Evolutionary conservation across 2,329 filamentous ascomycete species (phyloP).

Genomic region (Apiospora rasikravindrae): DNA sequence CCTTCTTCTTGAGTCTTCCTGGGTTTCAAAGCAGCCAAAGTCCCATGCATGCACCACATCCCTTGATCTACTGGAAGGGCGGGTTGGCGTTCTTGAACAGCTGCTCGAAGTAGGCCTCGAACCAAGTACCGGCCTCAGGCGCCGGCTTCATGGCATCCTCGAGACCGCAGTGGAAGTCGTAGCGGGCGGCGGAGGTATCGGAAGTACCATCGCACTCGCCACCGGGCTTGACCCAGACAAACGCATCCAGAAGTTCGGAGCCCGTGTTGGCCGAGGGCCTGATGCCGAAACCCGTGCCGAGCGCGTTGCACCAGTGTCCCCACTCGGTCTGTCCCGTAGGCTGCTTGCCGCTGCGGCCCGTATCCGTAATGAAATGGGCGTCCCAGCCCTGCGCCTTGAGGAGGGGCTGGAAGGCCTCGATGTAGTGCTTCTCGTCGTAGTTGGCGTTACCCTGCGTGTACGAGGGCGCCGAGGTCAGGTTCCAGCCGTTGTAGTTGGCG

Average conservation of each 20-base stretch:
- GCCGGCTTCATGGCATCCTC: constrained; percentile 64
- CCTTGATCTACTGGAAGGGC: constrained; percentile 44
- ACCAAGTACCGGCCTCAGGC: constrained; percentile 74
- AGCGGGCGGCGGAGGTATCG: constrained; percentile 49
- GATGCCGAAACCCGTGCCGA: constrained; percentile 60
- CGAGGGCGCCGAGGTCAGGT: constrained; percentile 45
- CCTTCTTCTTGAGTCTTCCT: neutral
- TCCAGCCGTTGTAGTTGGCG: constrained; percentile 62
- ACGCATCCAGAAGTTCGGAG: constrained; percentile 59
- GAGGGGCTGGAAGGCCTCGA: constrained; percentile 67
- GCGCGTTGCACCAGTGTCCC: constrained; percentile 68
- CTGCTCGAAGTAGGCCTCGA: constrained; percentile 65
- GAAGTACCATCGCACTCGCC: constrained; percentile 52
- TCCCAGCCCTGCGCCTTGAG: constrained; percentile 55
- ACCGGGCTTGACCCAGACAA: constrained; percentile 69
- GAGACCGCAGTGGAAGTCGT: constrained; percentile 60
- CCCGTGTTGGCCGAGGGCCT: constrained; percentile 60
- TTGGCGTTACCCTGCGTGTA: constrained; percentile 50
- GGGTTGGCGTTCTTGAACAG: constrained; percentile 61
- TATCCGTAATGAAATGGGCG: constrained; percentile 43
- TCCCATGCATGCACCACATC: neutral
- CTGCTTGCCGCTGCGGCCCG: constrained; percentile 46
- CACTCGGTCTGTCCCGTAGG: constrained; percentile 59
- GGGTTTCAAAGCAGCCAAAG: neutral
- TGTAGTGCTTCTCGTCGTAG: constrained; percentile 63